Evolutionary conservation across 805 yeast species (phyloP).

Genomic region (Ogataea parapolymorpha): DNA sequence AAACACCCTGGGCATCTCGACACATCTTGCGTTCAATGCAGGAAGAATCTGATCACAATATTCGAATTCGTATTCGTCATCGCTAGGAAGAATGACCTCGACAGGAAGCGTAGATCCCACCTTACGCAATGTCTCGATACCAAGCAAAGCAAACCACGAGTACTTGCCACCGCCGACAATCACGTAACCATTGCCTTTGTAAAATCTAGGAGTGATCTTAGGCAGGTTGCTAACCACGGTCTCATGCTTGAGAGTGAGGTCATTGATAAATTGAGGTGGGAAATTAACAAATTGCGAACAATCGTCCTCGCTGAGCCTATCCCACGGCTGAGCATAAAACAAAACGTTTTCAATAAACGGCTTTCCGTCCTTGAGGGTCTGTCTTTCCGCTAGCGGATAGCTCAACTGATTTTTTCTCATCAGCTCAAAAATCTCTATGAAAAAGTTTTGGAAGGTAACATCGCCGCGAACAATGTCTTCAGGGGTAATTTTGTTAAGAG

Average conservation of each 20-base stretch:
- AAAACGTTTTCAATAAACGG: slow-evolving; percentile 33
- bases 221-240: slow-evolving; percentile 31
- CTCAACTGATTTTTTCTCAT: slow-evolving; percentile 29
- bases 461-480: slow-evolving; percentile 32
- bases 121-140: slow-evolving; percentile 62
- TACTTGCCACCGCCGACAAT: slow-evolving; percentile 80
- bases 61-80: slow-evolving; percentile 67
- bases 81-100: slow-evolving; percentile 75
- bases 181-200: slow-evolving; percentile 49
- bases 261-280: slow-evolving; percentile 31
- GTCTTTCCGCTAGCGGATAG: slow-evolving; percentile 32
- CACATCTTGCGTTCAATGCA: slow-evolving; percentile 60
- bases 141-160: slow-evolving; percentile 65
- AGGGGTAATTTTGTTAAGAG: slow-evolving; percentile 25
- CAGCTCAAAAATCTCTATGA: slow-evolving; percentile 30
- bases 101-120: slow-evolving; percentile 70
- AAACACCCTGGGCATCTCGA: slow-evolving; percentile 57
- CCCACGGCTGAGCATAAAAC: slow-evolving; percentile 26
- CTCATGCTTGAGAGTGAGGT: slow-evolving; percentile 33
- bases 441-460: slow-evolving; percentile 32
- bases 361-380: slow-evolving; percentile 30
- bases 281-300: slow-evolving; percentile 28
- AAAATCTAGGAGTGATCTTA: slow-evolving; percentile 26
- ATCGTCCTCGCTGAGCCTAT: slow-evolving; percentile 27
- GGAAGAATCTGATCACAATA: slow-evolving; percentile 67